These are phyloP conservation scores for Linum tenue DNA, from an alignment of 345 rosid genomes.

Conservation along the genomic window DNA sequence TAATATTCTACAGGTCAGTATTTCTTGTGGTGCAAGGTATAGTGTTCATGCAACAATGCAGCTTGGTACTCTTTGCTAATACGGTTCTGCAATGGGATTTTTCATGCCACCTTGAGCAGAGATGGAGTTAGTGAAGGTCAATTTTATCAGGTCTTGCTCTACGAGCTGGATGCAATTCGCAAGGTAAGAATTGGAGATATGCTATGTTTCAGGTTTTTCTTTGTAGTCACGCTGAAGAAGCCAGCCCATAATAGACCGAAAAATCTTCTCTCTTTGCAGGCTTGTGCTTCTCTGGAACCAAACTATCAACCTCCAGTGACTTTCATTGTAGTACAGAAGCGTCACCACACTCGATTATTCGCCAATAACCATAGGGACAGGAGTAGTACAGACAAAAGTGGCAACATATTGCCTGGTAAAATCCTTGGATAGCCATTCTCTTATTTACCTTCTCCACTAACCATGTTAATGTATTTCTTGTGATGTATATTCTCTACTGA, in stretches of 20 bases:
- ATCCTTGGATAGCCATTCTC: not conserved
- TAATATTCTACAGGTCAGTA: conserved; percentile 85
- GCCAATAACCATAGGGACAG: conserved; percentile 88
- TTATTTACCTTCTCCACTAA: not conserved
- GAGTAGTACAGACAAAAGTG: conserved; percentile 84
- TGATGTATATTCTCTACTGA: not conserved
- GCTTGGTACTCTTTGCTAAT: not conserved
- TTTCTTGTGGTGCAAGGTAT: not conserved
- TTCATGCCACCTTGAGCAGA: conserved; percentile 28
- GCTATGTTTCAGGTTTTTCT: not conserved
- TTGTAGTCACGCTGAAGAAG: not conserved
- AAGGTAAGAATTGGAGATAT: conserved; percentile 34
- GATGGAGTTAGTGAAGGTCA: conserved; percentile 99
- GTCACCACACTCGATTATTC: conserved; percentile 93
- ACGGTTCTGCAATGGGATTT: not conserved
- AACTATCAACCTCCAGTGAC: conserved; percentile 97
- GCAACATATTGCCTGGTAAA: conserved; percentile 86
- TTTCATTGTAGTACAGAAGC: conserved; percentile 93
- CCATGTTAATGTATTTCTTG: not conserved
- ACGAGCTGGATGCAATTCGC: conserved; percentile 75
- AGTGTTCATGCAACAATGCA: not conserved
- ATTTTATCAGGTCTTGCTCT: conserved; percentile 77
- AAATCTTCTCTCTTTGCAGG: conserved; percentile 30
- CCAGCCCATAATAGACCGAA: conserved; percentile 4
- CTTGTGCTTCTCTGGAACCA: conserved; percentile 95